These are phyloP conservation scores for Murraya paniculata DNA, from an alignment of 345 rosid genomes.

Conservation along the genomic window DNA sequence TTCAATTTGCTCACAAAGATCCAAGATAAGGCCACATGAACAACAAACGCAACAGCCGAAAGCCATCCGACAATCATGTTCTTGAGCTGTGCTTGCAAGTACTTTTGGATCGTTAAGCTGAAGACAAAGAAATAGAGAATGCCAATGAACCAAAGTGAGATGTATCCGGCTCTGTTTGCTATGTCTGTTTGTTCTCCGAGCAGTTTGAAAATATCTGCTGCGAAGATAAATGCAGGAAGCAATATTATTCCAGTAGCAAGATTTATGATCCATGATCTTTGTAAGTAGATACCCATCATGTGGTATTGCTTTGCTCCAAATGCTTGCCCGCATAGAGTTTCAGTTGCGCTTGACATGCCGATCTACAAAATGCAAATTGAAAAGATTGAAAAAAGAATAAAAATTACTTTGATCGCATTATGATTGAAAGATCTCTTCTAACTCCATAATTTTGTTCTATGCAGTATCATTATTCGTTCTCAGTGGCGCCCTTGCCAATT, in stretches of 20 bases:
- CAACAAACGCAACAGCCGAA: constrained; percentile 13
- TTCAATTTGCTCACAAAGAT: constrained; percentile 22
- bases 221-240: constrained; percentile 2
- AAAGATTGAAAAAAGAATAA: not conserved
- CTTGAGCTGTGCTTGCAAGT: constrained; percentile 38
- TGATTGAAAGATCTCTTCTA: not conserved
- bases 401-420: constrained; percentile 26
- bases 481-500: too few species aligned
- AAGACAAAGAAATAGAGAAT: constrained; percentile 6
- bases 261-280: constrained; percentile 12
- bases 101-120: constrained; percentile 26
- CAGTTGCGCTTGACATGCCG: constrained; percentile 21
- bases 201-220: not conserved
- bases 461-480: too few species aligned
- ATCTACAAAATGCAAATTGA: not conserved
- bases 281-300: constrained; percentile 18
- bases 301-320: constrained; percentile 19
- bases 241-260: not conserved
- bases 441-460: not conserved
- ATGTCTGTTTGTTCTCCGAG: constrained; percentile 4
- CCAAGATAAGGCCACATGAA: constrained; percentile 39
- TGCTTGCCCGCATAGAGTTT: constrained; percentile 20
- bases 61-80: constrained; percentile 33
- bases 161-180: not conserved
- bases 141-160: constrained; percentile 9